Base-by-base conservation (phyloP, 148 eudicot genomes). In the Salicornia ramosissima region DNA sequence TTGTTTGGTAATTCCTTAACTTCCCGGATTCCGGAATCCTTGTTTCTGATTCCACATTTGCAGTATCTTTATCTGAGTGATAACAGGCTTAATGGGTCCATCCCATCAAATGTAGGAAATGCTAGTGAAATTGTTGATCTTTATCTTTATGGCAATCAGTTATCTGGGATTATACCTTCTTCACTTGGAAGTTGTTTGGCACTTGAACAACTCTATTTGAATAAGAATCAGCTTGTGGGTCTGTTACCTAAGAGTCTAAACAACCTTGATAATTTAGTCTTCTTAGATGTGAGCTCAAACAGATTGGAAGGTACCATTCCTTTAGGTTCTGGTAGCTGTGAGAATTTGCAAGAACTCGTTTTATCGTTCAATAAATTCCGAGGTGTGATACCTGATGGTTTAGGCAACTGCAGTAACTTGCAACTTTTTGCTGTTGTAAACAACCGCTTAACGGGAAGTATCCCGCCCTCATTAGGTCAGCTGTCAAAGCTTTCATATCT, bases 391-490 rank as follows among this genome's bases (percentile, higher is more conserved):
- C 90, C 91, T 14, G 51, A 55, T 9, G 82, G 80, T 16, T 63
- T 91, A 64, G 89, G 93, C 6, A 85, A 86, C 46, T 91, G 93
- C 74, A 86, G 77, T 73, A 75, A 86, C 64, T 67, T 91, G 78
- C 66, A 73, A 0, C 12, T 2, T 12, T 70, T 91, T 70, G 71
- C 88, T 62, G 88, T 78, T 2, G 81, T 82, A n/a, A 51, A 56
- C 63, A 85, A 84, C 64, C 78, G 81, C 57, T 80, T 91, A 55
- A 83, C 80, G 3, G 94, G 97, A 28, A 54, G 56, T 45, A 86
- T 91, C 68, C 97, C 94, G 5, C 67, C 88, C 65, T 85, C 88
- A 64, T 62, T 91, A 5, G 94, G 97, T 51, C 69, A 16, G 21
- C 88, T 90, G 12, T 71, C 82, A 1, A 63, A 71, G 70, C 73